These are phyloP conservation scores for Paraurostyla sp. DNA, from an alignment of 73 alveolate species.

Conservation along the genomic window DNA sequence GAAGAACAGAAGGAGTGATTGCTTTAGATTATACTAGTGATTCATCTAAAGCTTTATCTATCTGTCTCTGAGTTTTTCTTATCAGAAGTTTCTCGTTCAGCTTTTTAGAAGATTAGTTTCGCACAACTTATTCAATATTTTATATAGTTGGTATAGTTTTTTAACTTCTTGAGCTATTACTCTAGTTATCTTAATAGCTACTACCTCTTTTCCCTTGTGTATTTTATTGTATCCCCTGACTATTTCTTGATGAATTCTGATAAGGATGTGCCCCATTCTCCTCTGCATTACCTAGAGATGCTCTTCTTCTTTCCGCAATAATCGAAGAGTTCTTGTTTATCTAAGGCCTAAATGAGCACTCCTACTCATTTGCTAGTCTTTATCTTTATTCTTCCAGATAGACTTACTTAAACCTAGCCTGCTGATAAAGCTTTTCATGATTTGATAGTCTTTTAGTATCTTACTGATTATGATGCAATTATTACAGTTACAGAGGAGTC, in stretches of 20 bases:
- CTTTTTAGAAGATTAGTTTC: neutral
- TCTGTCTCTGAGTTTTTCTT: neutral
- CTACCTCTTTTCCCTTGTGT: neutral
- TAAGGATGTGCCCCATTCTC: no score
- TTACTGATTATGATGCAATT: no score
- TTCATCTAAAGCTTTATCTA: neutral
- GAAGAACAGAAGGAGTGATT: neutral
- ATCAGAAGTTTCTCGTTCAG: neutral
- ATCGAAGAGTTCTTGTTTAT: constrained; percentile 3
- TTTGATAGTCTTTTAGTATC: neutral
- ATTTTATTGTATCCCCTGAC: neutral
- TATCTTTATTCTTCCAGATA: neutral
- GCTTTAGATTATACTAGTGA: neutral
- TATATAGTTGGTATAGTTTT: no score
- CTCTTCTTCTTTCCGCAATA: no score
- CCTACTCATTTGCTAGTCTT: neutral
- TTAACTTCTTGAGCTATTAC: no score
- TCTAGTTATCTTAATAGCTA: no score
- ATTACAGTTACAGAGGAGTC: no score
- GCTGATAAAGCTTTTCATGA: neutral
- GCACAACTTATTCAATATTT: no score
- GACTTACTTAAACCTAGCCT: neutral
- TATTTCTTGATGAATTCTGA: no score
- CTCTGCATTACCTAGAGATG: no score
- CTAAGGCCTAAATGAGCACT: neutral